Conservation (phyloP, 306 rosid species). For the Luffa acutangula region DNA sequence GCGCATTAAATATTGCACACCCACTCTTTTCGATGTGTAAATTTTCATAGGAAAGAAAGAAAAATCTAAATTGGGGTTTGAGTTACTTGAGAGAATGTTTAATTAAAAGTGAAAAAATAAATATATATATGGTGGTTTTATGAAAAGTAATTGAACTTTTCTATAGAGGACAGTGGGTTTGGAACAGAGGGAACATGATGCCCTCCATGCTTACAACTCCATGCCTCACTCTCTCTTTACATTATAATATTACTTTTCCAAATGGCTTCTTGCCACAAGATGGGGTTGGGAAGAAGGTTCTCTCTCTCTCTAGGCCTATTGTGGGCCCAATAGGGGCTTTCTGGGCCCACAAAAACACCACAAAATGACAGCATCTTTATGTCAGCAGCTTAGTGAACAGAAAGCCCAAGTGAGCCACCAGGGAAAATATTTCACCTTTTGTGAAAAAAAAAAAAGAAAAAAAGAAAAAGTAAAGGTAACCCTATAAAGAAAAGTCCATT, state of each 20-base stretch:
- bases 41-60: neutral
- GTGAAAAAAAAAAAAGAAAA: neutral
- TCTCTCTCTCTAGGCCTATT: slow-evolving; percentile 10
- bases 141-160: slow-evolving; percentile 18
- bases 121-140: neutral
- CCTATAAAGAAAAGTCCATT: neutral
- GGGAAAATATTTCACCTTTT: neutral
- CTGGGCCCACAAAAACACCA: neutral
- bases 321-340: neutral
- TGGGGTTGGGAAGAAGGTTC: neutral
- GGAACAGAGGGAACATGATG: slow-evolving; percentile 75
- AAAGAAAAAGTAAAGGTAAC: neutral
- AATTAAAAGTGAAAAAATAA: too few species aligned
- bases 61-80: slow-evolving; percentile 2
- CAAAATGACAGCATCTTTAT: slow-evolving; percentile 38
- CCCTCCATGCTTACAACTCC: slow-evolving; percentile 52
- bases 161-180: slow-evolving; percentile 34
- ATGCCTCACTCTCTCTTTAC: slow-evolving; percentile 17
- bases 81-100: neutral
- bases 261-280: slow-evolving; percentile 14
- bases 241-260: slow-evolving; percentile 13
- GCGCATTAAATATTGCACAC: neutral
- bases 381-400: slow-evolving; percentile 28
- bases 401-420: neutral
- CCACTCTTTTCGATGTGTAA: neutral